Percentiles rank a stretch among this genome's conserved stretches.
These are phyloP conservation scores for Phytophthora pinifolia DNA, from an alignment of 352 stramenopile genomes.

Conservation along the genomic window DNA sequence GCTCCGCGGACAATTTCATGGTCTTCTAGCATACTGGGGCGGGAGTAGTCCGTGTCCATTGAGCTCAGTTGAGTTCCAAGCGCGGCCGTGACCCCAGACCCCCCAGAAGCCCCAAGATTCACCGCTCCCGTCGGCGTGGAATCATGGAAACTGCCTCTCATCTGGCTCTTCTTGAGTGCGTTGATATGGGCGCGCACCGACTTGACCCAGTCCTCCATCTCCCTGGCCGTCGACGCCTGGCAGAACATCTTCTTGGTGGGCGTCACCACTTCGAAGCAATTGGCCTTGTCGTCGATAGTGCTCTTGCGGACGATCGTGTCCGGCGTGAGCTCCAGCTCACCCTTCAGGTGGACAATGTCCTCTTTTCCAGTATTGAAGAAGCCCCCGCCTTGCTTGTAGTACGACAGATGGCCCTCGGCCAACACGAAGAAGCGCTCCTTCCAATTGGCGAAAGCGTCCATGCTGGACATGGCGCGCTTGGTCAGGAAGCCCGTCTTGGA, in stretches of 20 bases:
- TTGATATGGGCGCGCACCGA: slow-evolving; percentile 79
- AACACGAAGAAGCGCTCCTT: slow-evolving; percentile 89
- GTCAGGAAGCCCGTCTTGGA: slow-evolving; percentile 87
- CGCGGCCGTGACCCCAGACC: slow-evolving; percentile 25
- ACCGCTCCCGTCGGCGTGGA: slow-evolving; percentile 28
- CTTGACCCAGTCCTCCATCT: slow-evolving; percentile 90
- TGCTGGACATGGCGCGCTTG: slow-evolving; percentile 85
- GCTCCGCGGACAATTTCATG: slow-evolving; percentile 84
- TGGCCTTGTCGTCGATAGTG: slow-evolving; percentile 86
- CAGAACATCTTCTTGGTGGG: slow-evolving; percentile 87
- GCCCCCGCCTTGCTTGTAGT: slow-evolving; percentile 86
- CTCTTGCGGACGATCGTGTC: slow-evolving; percentile 83
- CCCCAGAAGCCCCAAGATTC: slow-evolving; percentile 26
- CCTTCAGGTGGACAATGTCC: slow-evolving; percentile 86
- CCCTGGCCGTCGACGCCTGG: slow-evolving; percentile 73
- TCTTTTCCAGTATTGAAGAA: slow-evolving; percentile 88
- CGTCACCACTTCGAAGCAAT: slow-evolving; percentile 86
- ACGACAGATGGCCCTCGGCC: slow-evolving; percentile 79
- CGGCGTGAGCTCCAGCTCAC: slow-evolving; percentile 76
- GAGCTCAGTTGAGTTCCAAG: slow-evolving; percentile 4
- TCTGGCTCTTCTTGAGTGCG: slow-evolving; percentile 57
- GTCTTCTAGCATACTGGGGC: slow-evolving; percentile 79
- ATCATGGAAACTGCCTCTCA: slow-evolving; percentile 73
- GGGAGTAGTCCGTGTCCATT: slow-evolving; percentile 71
- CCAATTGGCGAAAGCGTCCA: slow-evolving; percentile 89